Percentiles rank a stretch among this genome's conserved stretches.
These are phyloP conservation scores for Termitomyces titanicus DNA, from an alignment of 768 basidiomycete species.

Conservation along the genomic window DNA sequence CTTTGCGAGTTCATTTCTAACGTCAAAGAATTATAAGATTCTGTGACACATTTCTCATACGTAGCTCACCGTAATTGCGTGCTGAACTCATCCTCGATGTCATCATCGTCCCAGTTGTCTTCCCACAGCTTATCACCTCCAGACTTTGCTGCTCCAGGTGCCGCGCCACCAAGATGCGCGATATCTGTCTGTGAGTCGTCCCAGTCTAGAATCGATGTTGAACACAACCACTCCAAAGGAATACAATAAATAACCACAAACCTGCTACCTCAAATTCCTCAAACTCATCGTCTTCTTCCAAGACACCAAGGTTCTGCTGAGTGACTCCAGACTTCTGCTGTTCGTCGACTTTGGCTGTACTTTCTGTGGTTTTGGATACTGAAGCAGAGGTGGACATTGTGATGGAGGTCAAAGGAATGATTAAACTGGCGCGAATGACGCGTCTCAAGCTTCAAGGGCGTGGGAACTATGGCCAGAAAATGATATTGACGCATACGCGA, in stretches of 20 bases:
- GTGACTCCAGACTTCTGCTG: conserved; percentile 45
- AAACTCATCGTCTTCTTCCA: conserved; percentile 98
- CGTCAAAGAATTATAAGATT: not conserved
- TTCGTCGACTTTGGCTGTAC: conserved; percentile 34
- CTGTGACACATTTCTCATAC: not conserved
- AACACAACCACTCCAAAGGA: not conserved
- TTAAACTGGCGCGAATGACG: conserved; percentile 13
- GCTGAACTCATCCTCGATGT: conserved; percentile 96
- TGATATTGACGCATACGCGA: too few relatives aligned
- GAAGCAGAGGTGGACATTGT: conserved; percentile 43
- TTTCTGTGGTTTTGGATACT: conserved; percentile 43
- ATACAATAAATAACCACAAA: conserved; percentile 25
- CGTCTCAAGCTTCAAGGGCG: conserved; percentile 16
- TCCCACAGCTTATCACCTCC: conserved; percentile 96
- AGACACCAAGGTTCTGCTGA: conserved; percentile 75
- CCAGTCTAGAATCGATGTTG: conserved; percentile 58
- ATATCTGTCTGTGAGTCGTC: conserved; percentile 82
- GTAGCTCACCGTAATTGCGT: conserved; percentile 83
- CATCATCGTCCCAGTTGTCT: conserved; percentile 99
- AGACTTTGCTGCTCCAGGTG: conserved; percentile 72
- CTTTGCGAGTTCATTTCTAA: conserved; percentile 64
- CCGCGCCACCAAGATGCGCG: conserved; percentile 69
- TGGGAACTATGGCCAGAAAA: conserved; percentile 9
- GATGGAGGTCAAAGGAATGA: not conserved
- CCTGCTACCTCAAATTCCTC: conserved; percentile 90